Evolutionary conservation across 2,329 filamentous ascomycete species (phyloP), one percentile per base, ranked within the genome.

Genomic region (Esteya vermicola): DNA sequence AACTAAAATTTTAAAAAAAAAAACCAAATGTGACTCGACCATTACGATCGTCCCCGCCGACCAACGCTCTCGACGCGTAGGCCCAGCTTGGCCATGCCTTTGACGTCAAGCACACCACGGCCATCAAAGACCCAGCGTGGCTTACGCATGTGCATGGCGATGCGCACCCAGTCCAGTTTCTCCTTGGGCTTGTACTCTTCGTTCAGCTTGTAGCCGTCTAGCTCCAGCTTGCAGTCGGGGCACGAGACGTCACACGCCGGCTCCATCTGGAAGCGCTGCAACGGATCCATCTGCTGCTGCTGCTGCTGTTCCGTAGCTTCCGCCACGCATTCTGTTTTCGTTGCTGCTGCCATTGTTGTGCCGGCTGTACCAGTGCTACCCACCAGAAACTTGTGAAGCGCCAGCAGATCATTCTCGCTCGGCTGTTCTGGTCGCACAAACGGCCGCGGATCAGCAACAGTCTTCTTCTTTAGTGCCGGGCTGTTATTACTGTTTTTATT

Each of bases 51-150:
- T 1, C 46, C 51, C 49, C 64, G 64, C 19, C 64, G 61, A 18
- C 70, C 70, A 26, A 73, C 63, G 45, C 63, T 69, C 57, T 71
- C 66, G 9, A 72, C 65, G 16, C 61, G 57, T 37, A 73, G 59
- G 13, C 65, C 68, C n/a, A 72, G 54, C 55, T 62, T 63, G 30
- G 57, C 56, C 60, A 72, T 63, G 47, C 62, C 58, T 19, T 55
- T 54, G 16, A 59, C 60, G 47, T 73, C 65, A 35, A 73, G 62
- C 23, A 72, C 62, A 30, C 68, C 67, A 40, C 66, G 65, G n/a
- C 70, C 70, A 43, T 74, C 69, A 54, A 74, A 74, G 21, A 73
- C 57, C 67, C 67, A 72, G 42, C 63, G 65, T 10, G 70, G 69
- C 55, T 67, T 64, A 36, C 58, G 59, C 67, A 73, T 72, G 46